Base-by-base conservation (phyloP, 805 yeast species). In the Yarrowia sp. region DNA sequence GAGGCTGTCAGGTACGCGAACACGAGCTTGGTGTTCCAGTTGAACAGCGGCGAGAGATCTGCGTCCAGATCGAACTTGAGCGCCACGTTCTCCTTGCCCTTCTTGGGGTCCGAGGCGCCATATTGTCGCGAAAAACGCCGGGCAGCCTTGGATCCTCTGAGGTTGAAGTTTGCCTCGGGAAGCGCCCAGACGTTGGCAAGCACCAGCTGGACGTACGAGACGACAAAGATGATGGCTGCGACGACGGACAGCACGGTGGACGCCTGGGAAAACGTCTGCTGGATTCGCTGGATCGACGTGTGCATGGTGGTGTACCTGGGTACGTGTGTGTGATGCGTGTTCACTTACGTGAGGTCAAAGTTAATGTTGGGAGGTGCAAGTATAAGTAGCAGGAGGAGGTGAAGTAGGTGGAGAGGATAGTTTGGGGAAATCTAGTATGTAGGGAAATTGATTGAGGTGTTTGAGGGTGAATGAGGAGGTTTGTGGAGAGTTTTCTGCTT, bases 11-110 rank as follows among this genome's bases (percentile, higher is more conserved):
- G 78, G 69, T 93, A 94, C 5, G 87, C 88, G 69, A 94, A 93
- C n/a, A 93, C 84, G 74, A 93, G 98, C 71, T 93, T 93, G 12
- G 99, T 94, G 75, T 93, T 94, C 97, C 97, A 93, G 73, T 88
- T 91, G 81, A 92, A 92, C 59, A 94, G 78, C 1, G 90, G 85
- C 1, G 88, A 71, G 65, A 93, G 78, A 73, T 93, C 97, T 1
- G 82, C 72, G 16, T 83, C 83, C 49, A 94, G 75, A 71, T 90
- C 96, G 69, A 94, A 91, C 12, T 76, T 75, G 38, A 91, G 72
- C 67, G 80, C 82, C 63, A 87, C 79, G 71, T 90, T 90, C 70
- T 92, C 96, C 75, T 87, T 91, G 56, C 88, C 85, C 66, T 79
- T 81, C 10, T 55, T 38, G 56, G 85, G 84, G 63, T 80, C 79